Evolutionary conservation across 768 basidiomycete species (phyloP), one percentile per base, ranked within the genome.

Genomic region (Kwoniella botswanensis): DNA sequence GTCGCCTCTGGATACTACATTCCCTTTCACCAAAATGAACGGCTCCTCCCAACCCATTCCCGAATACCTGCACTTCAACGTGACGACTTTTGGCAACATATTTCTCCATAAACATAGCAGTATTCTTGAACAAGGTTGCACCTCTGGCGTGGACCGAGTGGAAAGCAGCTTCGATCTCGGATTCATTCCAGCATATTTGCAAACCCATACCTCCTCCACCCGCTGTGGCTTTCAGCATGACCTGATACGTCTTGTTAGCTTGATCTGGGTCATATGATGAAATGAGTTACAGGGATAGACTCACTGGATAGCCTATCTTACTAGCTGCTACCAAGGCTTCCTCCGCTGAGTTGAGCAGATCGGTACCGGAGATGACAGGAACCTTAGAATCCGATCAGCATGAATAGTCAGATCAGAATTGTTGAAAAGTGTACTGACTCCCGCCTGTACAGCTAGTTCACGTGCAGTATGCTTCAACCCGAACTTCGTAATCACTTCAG

Each of bases 121-220:
- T 83, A 70, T 88, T 81, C 11, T 83, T 78, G 80, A 91, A 91
- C 6, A 89, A 71, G 0, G 77, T 75, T 87, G 89, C 62, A 12
- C 72, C 70, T 17, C 74, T 58, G 18, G 75, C 70, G 42, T 41
- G 18, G 35, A 75, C 74, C 24, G 76, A 73, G 21, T 66, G 69
- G 63, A 74, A 78, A 2, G 76, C 72, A n/a, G 60, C 54, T 22
- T 46, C 18, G 46, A 78, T 74, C 46, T 75, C 74, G 24, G 64
- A 67, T 12, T 68, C 50, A 42, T 63, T 43, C 43, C 69, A 70
- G 74, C 89, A 90, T 35, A 90, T 84, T 7, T 86, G 85, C 75
- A 91, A 86, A 3, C 90, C 90, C 87, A 90, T 88, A 0, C 90
- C 90, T 2, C 90, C 90, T 1, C 90, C 90, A 2, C 90, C 90